Conservation (phyloP, 768 basidiomycete genomes). For the Podaxis pistillaris region DNA sequence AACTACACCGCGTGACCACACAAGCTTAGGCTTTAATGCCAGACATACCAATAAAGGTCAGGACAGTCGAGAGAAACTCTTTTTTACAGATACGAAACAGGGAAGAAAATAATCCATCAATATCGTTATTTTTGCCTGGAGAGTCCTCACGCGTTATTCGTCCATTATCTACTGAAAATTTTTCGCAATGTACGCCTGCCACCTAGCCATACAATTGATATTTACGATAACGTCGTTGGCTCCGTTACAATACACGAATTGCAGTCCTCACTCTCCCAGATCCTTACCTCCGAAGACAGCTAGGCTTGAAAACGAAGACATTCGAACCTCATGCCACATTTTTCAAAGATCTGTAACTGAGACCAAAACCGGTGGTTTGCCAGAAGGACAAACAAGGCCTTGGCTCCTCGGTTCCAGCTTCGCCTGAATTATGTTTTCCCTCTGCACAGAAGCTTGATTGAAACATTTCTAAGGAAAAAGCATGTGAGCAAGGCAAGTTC, state of each 20-base stretch:
- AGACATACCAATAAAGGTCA: too few species aligned
- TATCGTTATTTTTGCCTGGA: too few species aligned
- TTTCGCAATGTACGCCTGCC: too few species aligned
- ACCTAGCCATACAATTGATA: too few species aligned
- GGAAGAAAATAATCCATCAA: too few species aligned
- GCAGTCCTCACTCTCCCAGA: not conserved
- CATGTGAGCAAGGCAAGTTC: not conserved
- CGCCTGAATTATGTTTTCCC: too few species aligned
- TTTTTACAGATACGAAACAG: too few species aligned
- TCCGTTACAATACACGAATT: not conserved
- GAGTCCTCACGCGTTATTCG: too few species aligned
- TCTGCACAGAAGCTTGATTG: not conserved
- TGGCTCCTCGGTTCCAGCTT: not conserved
- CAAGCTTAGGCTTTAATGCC: too few species aligned
- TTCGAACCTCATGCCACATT: not conserved
- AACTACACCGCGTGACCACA: too few species aligned
- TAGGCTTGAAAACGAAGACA: not conserved
- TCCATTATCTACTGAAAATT: too few species aligned
- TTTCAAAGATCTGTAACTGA: not conserved
- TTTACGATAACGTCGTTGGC: not conserved
- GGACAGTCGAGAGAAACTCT: too few species aligned
- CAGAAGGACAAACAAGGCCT: not conserved
- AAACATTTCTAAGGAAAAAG: not conserved
- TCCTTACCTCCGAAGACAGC: not conserved
- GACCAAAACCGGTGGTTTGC: not conserved